Base-by-base conservation (phyloP, 1,284 basidiomycete species). In the Takashimella koratensis region DNA sequence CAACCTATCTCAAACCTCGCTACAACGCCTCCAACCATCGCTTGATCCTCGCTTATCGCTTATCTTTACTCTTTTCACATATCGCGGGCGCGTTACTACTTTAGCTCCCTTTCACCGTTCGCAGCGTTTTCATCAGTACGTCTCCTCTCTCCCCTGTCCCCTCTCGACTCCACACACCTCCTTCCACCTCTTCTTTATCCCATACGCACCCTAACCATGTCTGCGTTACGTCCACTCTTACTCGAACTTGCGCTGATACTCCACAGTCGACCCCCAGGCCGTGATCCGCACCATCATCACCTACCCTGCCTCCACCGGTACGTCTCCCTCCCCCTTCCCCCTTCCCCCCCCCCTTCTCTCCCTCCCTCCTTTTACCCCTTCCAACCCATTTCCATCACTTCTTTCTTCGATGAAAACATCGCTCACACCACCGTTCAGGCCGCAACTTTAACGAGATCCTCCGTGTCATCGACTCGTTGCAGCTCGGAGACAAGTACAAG, bases 401-500 rank as follows among this genome's bases (percentile, higher is more conserved):
- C n/a, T n/a, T n/a, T n/a, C n/a, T n/a, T n/a, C n/a, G n/a, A n/a
- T n/a, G n/a, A n/a, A n/a, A n/a, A n/a, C n/a, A n/a, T n/a, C n/a
- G n/a, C n/a, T n/a, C n/a, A n/a, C 30, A 36, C 30, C 30, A 36
- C 16, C 30, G 30, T 36, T 36, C 78, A 30, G 80, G 80, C 24
- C 77, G 81, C 46, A 77, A 80, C 65, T 83, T 82, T 63, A 86
- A 87, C 68, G 94, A 97, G 77, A 86, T 96, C 66, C 75, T 96
- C 57, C 86, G 94, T 47, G 84, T 84, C 51, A 78, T 91, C 61
- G 87, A 90, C 74, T 86, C 91, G 47, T 84, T 99, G 53, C 96
- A 98, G 76, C 81, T 95, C 57, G 90, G 90, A 46, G 94, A 98
- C 81, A 92, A 89, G 80, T 81, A 94, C 80, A 75, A 76, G 56